phyloP scores from a whole-genome alignment of 768 basidiomycete species.

The Wakefieldia striispora region DNA sequence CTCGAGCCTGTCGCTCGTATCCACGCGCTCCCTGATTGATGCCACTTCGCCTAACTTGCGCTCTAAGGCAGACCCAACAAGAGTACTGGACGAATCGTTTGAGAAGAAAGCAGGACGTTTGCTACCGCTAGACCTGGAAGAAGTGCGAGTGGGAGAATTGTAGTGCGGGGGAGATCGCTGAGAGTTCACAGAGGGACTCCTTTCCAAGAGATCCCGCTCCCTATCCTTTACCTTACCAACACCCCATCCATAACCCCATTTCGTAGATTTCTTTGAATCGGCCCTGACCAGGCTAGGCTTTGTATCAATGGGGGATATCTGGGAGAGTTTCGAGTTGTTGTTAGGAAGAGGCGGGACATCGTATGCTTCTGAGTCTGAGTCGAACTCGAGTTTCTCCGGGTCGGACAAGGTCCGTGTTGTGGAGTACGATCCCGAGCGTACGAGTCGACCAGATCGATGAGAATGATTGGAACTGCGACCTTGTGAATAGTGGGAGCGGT shows the following conservation, averaged over 20 bases:
- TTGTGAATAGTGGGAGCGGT: constrained; percentile 24
- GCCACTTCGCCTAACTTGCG: constrained; percentile 68
- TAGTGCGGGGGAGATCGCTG: constrained; percentile 37
- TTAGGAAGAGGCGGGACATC: constrained; percentile 34
- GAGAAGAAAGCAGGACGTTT: constrained; percentile 44
- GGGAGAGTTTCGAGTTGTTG: constrained; percentile 40
- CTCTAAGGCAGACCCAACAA: constrained; percentile 71
- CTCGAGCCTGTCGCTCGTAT: constrained; percentile 59
- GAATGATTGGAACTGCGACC: constrained; percentile 21
- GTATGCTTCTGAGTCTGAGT: constrained; percentile 61
- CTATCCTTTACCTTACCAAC: constrained; percentile 52
- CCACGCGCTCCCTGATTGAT: constrained; percentile 47
- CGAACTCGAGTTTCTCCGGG: constrained; percentile 53
- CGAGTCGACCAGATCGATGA: constrained; percentile 27
- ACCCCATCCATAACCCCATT: constrained; percentile 75
- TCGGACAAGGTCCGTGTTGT: constrained; percentile 39
- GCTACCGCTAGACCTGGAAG: constrained; percentile 40
- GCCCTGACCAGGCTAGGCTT: constrained; percentile 50
- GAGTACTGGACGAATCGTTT: constrained; percentile 68
- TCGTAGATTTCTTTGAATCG: constrained; percentile 56
- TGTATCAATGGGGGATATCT: constrained; percentile 32
- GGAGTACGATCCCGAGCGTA: constrained; percentile 44
- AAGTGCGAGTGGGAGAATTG: constrained; percentile 33
- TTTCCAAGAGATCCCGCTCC: constrained; percentile 37
- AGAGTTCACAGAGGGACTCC: constrained; percentile 34